Evolutionary conservation across 2,329 filamentous ascomycete species (phyloP).

Genomic region (Claviceps cyperi): DNA sequence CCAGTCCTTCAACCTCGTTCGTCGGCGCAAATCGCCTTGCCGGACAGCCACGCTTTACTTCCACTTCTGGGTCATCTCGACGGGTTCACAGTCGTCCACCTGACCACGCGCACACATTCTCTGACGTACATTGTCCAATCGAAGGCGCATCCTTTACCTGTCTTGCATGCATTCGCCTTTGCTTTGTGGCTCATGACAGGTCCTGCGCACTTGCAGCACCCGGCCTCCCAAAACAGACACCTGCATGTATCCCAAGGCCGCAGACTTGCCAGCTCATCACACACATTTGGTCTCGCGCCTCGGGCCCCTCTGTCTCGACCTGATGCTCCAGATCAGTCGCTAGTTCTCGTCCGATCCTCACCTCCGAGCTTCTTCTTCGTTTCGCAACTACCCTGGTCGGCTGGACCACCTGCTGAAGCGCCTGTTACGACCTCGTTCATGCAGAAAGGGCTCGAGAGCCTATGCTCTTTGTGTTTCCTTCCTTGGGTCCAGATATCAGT

Average conservation of each 20-base stretch:
- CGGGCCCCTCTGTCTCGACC: slow-evolving; percentile 5
- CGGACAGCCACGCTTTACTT: not conserved
- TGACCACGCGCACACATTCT: not conserved
- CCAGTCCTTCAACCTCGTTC: not conserved
- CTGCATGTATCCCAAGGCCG: slow-evolving; percentile 4
- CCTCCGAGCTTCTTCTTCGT: not conserved
- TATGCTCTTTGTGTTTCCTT: not conserved
- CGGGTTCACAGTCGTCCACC: not conserved
- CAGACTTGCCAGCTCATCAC: slow-evolving; percentile 7
- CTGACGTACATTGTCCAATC: not conserved
- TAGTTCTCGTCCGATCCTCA: slow-evolving; percentile 4
- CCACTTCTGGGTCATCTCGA: not conserved
- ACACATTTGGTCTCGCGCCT: slow-evolving; percentile 1
- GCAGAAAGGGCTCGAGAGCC: not conserved
- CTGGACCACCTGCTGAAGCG: not conserved
- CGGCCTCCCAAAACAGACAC: slow-evolving; percentile 5
- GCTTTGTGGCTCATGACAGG: slow-evolving; percentile 3
- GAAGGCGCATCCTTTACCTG: not conserved
- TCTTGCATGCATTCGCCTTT: not conserved
- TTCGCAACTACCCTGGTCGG: slow-evolving; percentile 2
- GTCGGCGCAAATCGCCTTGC: not conserved
- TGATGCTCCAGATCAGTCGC: slow-evolving; percentile 5
- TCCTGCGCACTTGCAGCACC: slow-evolving; percentile 2
- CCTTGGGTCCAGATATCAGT: not conserved
- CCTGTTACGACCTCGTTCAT: not conserved